These are phyloP conservation scores for Anastatica hierochuntica DNA, from an alignment of 345 rosid species.

Conservation along the genomic window DNA sequence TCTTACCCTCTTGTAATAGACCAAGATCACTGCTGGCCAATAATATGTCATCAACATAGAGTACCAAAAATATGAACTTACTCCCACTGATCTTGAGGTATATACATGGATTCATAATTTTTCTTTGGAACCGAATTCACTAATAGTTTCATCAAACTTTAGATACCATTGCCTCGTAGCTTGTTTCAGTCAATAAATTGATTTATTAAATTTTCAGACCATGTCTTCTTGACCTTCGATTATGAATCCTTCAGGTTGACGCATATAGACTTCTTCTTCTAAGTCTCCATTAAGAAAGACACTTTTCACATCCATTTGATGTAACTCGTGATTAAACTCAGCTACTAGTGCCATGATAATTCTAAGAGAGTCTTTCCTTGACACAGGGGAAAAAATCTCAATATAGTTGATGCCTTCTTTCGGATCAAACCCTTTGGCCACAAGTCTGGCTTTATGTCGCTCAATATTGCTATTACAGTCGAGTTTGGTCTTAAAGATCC, in stretches of 20 bases:
- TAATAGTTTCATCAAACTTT: slow-evolving; percentile 2
- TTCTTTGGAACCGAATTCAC: background rate
- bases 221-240: background rate
- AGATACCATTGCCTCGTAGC: background rate
- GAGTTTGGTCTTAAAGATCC: slow-evolving; percentile 1
- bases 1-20: background rate
- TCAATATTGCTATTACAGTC: background rate
- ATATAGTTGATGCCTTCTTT: background rate
- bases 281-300: background rate
- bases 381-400: background rate
- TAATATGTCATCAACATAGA: background rate
- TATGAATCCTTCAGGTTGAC: slow-evolving; percentile 4
- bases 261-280: background rate
- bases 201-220: slow-evolving; percentile 6
- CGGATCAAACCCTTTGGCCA: background rate
- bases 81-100: background rate
- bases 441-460: background rate
- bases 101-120: background rate
- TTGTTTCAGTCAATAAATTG: slow-evolving; percentile 4
- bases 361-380: background rate
- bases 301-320: slow-evolving; percentile 9
- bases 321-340: background rate
- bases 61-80: background rate
- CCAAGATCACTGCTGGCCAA: background rate
- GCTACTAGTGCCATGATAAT: background rate